These are phyloP conservation scores for Talaromyces adpressus DNA, from an alignment of 495 filamentous ascomycete species.

Conservation along the genomic window DNA sequence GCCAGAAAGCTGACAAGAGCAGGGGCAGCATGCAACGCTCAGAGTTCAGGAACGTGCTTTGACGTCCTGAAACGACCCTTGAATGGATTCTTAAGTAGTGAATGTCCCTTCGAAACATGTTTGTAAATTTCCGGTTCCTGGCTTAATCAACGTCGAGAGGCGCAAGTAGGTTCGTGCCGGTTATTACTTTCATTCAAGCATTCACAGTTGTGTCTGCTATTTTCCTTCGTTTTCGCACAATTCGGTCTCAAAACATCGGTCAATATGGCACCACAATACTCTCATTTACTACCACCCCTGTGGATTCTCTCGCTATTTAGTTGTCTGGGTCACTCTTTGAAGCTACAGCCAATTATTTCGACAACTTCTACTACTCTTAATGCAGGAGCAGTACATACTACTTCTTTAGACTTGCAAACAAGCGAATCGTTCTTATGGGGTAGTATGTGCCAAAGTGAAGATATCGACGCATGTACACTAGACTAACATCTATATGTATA, in stretches of 20 bases:
- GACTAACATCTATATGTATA: not conserved
- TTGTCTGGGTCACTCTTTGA: not conserved
- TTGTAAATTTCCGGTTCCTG: not conserved
- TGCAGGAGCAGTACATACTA: not conserved
- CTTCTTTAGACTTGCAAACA: constrained; percentile 11
- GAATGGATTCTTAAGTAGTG: not conserved
- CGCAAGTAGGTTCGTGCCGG: not conserved
- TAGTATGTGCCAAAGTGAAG: constrained; percentile 7
- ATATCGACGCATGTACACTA: constrained; percentile 1
- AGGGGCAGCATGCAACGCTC: not conserved
- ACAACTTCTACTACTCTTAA: not conserved
- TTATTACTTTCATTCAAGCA: not conserved
- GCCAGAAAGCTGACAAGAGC: not conserved
- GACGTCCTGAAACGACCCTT: not conserved
- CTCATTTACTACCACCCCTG: not conserved
- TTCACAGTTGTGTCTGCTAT: not conserved
- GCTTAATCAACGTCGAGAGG: not conserved
- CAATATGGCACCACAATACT: not conserved
- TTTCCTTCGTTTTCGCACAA: not conserved
- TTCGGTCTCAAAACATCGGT: not conserved
- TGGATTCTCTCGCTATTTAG: not conserved
- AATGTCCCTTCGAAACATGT: not conserved
- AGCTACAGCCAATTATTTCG: not conserved
- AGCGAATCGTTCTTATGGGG: constrained; percentile 23
- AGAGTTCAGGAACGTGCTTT: not conserved